Evolutionary conservation across 1,284 basidiomycete genomes (phyloP), one percentile per base, ranked within the genome.

Genomic region (Austropuccinia psidii): DNA sequence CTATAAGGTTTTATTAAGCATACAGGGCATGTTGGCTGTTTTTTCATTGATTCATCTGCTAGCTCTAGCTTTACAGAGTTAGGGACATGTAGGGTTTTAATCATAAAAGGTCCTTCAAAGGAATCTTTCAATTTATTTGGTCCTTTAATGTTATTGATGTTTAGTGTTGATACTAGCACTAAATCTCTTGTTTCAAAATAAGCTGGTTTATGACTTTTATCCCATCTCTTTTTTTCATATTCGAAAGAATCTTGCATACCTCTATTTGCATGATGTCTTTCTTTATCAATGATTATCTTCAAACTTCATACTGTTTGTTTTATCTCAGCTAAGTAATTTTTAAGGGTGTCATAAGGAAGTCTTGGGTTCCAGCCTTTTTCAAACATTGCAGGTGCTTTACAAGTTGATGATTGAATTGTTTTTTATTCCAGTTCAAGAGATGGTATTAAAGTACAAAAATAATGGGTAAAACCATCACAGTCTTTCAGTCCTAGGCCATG

Each of bases 81-180:
- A 3, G 4, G 15, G 2, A 39, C 43, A 8, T 45, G 29, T 11
- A 54, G 13, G 0, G 8, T n/a, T 17, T 35, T 52, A 0, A 69
- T 24, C 0, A 69, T 11, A 47, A 57, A 58, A 1, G 66, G 66
- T 58, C 66, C 66, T 31, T 57, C 35, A 57, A 69, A 69, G 0
- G 50, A 19, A 41, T 69, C 66, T 31, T 57, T 55, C 39, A 69
- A 19, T 31, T 69, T 69, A 8, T 31, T 41, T 4, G 31, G 24
- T 1, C 52, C 54, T 17, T 57, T n/a, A 1, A 69, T 24, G 21
- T 55, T 69, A 9, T 24, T 69, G 24, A 69, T 45, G 9, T 69
- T 39, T 7, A 45, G 39, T 27, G 54, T 68, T 2, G 50, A 68
- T 1, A 68, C 21, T n/a, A 68, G 31, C 21, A 68, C 49, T 7